Base-by-base conservation (phyloP, 352 stramenopile species). In the Elongisporangium prolatum region DNA sequence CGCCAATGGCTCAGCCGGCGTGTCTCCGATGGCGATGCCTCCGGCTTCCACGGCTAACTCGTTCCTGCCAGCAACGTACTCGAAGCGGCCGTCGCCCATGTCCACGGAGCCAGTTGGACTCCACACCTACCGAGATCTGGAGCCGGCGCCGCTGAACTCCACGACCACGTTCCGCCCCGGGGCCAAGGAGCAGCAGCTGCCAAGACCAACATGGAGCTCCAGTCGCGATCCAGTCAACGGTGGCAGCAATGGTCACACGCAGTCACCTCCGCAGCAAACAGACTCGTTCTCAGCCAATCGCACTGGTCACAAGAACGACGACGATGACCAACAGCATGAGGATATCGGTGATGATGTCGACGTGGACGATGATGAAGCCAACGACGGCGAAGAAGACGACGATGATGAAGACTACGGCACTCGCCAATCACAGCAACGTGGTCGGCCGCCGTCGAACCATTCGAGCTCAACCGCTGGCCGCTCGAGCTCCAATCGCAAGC, bases 401-500 rank as follows among this genome's bases (percentile, higher is more conserved):
- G 28, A 40, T 9, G 28, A 40, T 2, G 28, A 40, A 8, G 28
- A 40, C 28, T 40, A 40, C 28, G 28, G 2, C 28, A 9, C 28
- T 40, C 28, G 9, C 28, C 28, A 9, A 14, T 13, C 28, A 40
- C 28, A 40, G 8, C 28, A 40, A 40, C 28, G 28, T 9, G 28
- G 9, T 9, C 28, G 28, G 5, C 28, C 28, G 28, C 28, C 28
- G 5, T 40, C 28, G 9, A 40, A 13, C 2, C 28, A 9, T 9
- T 40, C 25, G 8, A 34, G 8, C 25, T 34, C 25, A n/a, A n/a
- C n/a, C n/a, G n/a, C 38, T 51, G 6, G 44, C 11, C 4, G 11
- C 22, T 25, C 48, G 22, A 24, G 37, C 56, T n/a, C 17, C 55
- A 59, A 64, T 50, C 50, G 50, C 48, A 62, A 59, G 22, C 21